Conservation (phyloP, 2,329 filamentous ascomycete genomes). For the Orbilia brochopaga region DNA sequence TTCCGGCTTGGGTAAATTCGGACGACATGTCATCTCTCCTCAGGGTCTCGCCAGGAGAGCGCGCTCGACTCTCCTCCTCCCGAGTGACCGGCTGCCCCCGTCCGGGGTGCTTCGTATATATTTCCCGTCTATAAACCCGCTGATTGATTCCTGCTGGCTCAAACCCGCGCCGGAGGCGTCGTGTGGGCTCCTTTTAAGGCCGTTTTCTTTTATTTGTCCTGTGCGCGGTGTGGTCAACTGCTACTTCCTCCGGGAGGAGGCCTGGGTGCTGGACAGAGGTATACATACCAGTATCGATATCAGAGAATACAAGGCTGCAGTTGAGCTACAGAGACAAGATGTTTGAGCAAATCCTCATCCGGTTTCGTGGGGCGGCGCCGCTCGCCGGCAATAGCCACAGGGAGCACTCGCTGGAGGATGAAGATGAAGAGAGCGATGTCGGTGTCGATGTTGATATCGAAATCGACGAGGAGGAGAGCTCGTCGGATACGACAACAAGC, state of each 20-base stretch:
- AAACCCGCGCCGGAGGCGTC: neutral
- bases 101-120: conserved; percentile 41
- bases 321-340: conserved; percentile 13
- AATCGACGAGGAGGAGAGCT: conserved; percentile 6
- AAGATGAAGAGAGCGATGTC: conserved; percentile 46
- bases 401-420: conserved; percentile 7
- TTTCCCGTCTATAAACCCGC: conserved; percentile 1
- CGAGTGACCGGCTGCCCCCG: conserved; percentile 35
- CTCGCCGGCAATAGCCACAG: conserved; percentile 31
- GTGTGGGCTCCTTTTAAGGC: neutral
- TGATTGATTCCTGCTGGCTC: conserved; percentile 8
- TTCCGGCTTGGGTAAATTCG: conserved; percentile 51
- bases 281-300: conserved; percentile 1
- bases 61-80: conserved; percentile 34
- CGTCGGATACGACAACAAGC: conserved; percentile 43
- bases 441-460: neutral
- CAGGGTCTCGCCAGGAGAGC: conserved; percentile 48
- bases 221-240: conserved; percentile 1
- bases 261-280: too few species aligned
- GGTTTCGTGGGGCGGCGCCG: conserved; percentile 44
- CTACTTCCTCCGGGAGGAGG: conserved; percentile 4
- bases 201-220: conserved; percentile 1
- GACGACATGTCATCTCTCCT: conserved; percentile 51
- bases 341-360: conserved; percentile 50
- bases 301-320: neutral